These are phyloP conservation scores for sweet orange (Citrus sinensis) DNA, from an alignment of 345 rosid genomes.

Conservation along the genomic window DNA sequence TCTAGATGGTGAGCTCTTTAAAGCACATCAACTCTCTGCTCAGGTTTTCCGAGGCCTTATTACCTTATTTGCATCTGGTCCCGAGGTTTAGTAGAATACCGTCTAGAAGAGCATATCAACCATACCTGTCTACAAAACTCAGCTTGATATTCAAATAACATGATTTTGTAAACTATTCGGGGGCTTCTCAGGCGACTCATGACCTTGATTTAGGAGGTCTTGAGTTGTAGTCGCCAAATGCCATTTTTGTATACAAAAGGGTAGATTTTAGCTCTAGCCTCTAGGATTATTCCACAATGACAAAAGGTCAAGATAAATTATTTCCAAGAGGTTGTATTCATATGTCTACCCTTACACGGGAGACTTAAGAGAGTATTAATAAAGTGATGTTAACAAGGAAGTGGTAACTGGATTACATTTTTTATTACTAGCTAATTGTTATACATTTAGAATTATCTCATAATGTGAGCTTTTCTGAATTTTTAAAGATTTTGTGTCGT, in stretches of 20 bases:
- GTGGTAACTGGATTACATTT: background rate
- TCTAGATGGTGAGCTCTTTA: constrained; percentile 89
- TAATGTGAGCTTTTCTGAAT: no score
- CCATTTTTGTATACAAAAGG: background rate
- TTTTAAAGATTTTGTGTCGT: no score
- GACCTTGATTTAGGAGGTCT: background rate
- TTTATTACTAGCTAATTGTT: background rate
- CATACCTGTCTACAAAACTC: background rate
- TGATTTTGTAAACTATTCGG: background rate
- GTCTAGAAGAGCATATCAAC: background rate
- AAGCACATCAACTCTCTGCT: constrained; percentile 85
- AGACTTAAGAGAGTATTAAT: background rate
- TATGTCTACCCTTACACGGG: background rate
- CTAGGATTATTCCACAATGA: background rate
- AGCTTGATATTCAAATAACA: background rate
- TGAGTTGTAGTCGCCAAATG: background rate
- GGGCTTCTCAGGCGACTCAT: background rate
- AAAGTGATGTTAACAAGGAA: background rate
- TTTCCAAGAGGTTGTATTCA: background rate
- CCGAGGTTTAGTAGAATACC: constrained; percentile 49
- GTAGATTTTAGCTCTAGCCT: background rate
- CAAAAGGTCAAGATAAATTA: background rate
- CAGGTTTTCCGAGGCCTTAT: constrained; percentile 87
- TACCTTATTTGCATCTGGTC: constrained; percentile 86
- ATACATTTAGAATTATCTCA: background rate